phyloP scores from a whole-genome alignment of 345 rosid species.

The Orychophragmus violaceus region DNA sequence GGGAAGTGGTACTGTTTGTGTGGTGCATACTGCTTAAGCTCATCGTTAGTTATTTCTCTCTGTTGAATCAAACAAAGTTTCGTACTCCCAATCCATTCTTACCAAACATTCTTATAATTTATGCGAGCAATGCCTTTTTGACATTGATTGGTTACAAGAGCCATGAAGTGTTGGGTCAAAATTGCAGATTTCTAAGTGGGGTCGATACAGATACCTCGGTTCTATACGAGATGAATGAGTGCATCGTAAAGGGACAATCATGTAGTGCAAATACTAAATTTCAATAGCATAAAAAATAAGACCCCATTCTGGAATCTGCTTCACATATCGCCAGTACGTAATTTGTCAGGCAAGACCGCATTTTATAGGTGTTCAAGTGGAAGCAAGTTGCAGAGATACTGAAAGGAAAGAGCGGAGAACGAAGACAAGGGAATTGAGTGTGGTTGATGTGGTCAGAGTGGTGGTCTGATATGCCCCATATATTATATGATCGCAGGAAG shows the following conservation, averaged over 20 bases:
- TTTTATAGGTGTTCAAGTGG: conserved; percentile 69
- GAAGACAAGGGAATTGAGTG: not conserved
- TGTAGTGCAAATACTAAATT: conserved; percentile 84
- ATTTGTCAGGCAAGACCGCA: conserved; percentile 95
- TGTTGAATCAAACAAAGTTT: conserved; percentile 99
- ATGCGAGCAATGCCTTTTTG: conserved; percentile 87
- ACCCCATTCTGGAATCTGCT: conserved; percentile 86
- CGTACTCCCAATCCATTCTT: conserved; percentile 76
- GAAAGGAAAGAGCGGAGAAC: conserved; percentile 14
- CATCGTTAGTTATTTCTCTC: conserved; percentile 77
- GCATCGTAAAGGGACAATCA: conserved; percentile 55
- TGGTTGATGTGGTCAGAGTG: not conserved
- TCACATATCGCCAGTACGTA: conserved; percentile 85
- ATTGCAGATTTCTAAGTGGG: conserved; percentile 65
- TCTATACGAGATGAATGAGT: conserved; percentile 57
- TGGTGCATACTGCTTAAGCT: conserved; percentile 43
- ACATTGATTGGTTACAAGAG: conserved; percentile 81
- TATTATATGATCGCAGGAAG: no score
- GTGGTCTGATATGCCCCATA: no score
- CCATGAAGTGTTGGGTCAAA: conserved; percentile 79
- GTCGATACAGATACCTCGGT: conserved; percentile 58
- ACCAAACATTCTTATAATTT: conserved; percentile 76
- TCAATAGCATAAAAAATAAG: conserved; percentile 61
- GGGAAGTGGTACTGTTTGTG: conserved; percentile 47
- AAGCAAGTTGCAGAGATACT: conserved; percentile 40